Base-by-base conservation (phyloP, 352 stramenopile genomes). In the Globisporangium acanthophoron region DNA sequence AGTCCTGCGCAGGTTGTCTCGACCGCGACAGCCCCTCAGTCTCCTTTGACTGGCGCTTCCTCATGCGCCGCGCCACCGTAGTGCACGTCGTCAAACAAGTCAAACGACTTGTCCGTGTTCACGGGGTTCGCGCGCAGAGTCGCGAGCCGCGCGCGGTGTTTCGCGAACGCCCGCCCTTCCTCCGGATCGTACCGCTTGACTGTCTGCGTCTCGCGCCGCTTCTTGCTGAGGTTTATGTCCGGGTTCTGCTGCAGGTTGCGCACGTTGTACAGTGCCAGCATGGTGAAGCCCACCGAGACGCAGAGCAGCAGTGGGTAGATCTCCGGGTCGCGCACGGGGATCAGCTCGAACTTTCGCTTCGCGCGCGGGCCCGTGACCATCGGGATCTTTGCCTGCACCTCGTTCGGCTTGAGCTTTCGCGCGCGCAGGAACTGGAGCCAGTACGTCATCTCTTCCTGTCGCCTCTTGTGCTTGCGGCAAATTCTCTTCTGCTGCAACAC, bases 371-470 rank as follows among this genome's bases (percentile, higher is more conserved):
- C 24, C 8, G 41, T 54, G n/a, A 76, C 20, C 67, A 76, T 79
- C 29, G 67, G 67, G 40, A 79, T 60, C 64, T 74, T 79, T 24
- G 65, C 65, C 39, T 76, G 62, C n/a, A 76, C 58, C 21, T 76
- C 65, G 9, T 63, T 72, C 27, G 62, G 43, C 59, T 67, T 64
- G 49, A 73, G 52, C 35, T 58, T 27, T 3, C 51, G 39, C 18
- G 15, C 54, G 49, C 62, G 50, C 5, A 64, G 33, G 51, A 64
- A 64, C 33, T 51, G 50, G 24, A 64, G 21, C 61, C 61, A 62
- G 37, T 52, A 59, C 51, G 50, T 39, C 56, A 56, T 62, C 33
- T 5, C 6, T n/a, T n/a, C n/a, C n/a, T n/a, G 33, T 11, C 33
- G 33, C 3, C 33, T 37, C 33, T 3, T 35, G 31, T 6, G 6